Conservation (phyloP, 768 basidiomycete genomes). For the Rhodotorula sphaerocarpa region DNA sequence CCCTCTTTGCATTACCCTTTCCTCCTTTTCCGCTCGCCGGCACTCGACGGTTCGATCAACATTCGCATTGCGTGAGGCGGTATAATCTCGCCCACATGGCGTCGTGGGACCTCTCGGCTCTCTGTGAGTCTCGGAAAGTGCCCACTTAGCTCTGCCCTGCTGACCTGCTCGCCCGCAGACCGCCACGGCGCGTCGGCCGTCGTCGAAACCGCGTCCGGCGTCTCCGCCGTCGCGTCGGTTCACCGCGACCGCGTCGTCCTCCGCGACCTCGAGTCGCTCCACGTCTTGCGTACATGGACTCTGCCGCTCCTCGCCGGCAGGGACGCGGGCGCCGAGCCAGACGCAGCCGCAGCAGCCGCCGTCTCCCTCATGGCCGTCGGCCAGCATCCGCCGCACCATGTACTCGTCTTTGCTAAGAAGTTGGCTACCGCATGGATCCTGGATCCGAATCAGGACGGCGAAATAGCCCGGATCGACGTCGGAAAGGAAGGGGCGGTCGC, state of each 20-base stretch:
- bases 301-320: not conserved
- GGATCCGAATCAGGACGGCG: constrained; percentile 12
- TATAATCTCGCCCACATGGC: not conserved
- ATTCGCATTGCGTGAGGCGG: too few species aligned
- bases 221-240: constrained; percentile 5
- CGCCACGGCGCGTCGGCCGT: constrained; percentile 16
- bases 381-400: not conserved
- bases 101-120: constrained; percentile 25
- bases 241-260: constrained; percentile 29
- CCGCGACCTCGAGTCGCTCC: constrained; percentile 8
- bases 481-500: constrained; percentile 27
- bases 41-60: too few species aligned
- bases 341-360: too few species aligned
- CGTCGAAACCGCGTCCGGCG: not conserved
- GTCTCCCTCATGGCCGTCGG: constrained; percentile 13
- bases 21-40: too few species aligned
- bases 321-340: not conserved
- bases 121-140: too few species aligned
- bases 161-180: constrained; percentile 4
- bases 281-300: constrained; percentile 33
- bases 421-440: constrained; percentile 13
- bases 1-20: too few species aligned
- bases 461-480: constrained; percentile 18
- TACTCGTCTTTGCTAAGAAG: constrained; percentile 1
- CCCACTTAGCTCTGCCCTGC: too few species aligned